phyloP scores from a whole-genome alignment of 139 green algal genomes.

The Limnomonas spitsbergensis region DNA sequence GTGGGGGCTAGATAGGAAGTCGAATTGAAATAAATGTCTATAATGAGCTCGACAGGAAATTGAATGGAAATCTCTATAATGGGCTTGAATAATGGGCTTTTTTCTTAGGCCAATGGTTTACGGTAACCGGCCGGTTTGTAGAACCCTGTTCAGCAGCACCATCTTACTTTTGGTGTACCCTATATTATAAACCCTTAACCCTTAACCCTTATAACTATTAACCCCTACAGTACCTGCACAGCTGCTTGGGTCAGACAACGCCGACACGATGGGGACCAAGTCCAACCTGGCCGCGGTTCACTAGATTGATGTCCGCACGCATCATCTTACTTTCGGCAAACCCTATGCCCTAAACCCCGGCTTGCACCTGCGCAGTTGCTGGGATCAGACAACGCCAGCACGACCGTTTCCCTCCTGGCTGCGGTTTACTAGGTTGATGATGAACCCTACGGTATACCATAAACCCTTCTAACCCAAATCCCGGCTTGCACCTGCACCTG shows the following conservation, averaged over 20 bases:
- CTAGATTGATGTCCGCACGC: too few species aligned
- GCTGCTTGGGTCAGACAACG: constrained; percentile 1
- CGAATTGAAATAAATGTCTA: not conserved
- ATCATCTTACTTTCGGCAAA: not conserved
- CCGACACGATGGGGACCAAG: not conserved
- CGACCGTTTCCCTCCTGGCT: not conserved
- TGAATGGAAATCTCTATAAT: not conserved
- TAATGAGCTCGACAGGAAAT: not conserved
- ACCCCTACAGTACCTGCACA: not conserved
- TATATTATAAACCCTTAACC: too few species aligned
- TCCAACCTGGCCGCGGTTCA: not conserved
- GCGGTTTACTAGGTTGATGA: too few species aligned
- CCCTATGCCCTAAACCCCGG: not conserved
- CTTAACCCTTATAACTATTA: not conserved
- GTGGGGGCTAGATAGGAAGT: not conserved
- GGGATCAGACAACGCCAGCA: not conserved
- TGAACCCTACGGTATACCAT: not conserved
- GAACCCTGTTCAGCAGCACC: not conserved
- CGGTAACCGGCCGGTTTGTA: not conserved
- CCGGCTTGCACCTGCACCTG: not conserved
- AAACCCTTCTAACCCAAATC: not conserved
- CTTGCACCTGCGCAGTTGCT: not conserved
- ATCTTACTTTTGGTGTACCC: too few species aligned
- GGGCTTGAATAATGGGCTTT: not conserved
- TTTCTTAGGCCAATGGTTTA: not conserved